Conservation (phyloP, 345 rosid genomes). For the Toxicodendron radicans region DNA sequence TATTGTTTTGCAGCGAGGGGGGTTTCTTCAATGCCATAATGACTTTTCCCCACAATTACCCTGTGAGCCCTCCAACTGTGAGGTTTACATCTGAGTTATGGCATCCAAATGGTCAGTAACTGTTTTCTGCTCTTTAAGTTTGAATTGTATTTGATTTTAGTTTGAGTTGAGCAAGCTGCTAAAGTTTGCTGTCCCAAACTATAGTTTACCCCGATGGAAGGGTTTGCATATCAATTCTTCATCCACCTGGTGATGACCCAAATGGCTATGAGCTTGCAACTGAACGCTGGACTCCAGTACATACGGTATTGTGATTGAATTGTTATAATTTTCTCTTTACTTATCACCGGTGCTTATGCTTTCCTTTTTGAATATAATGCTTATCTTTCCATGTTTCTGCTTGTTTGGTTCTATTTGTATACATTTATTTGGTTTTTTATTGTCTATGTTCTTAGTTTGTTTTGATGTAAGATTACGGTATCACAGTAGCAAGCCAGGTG, state of each 20-base stretch:
- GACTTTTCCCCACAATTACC: conserved; percentile 73
- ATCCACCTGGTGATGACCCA: conserved; percentile 95
- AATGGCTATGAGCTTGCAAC: conserved; percentile 89
- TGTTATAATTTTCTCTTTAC: not conserved
- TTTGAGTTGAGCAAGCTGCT: conserved; percentile 16
- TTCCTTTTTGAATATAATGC: not conserved
- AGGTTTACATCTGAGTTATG: conserved; percentile 77
- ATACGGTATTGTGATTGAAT: conserved; percentile 48
- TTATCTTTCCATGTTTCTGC: not conserved
- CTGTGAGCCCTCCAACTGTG: conserved; percentile 72
- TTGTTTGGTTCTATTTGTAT: not conserved
- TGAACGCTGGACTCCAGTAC: conserved; percentile 87
- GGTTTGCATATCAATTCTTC: conserved; percentile 90
- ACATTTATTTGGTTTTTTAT: not conserved
- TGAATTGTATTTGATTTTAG: not conserved
- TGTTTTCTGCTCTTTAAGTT: conserved; percentile 8
- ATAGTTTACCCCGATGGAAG: conserved; percentile 76
- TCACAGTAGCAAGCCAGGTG: not conserved
- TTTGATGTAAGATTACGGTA: not conserved
- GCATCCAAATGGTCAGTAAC: conserved; percentile 81
- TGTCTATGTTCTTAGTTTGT: not conserved
- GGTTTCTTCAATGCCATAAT: conserved; percentile 83
- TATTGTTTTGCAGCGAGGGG: conserved; percentile 59
- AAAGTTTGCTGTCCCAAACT: not conserved
- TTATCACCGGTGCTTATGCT: not conserved